phyloP scores from a whole-genome alignment of 2,329 filamentous ascomycete genomes.

The Claviceps digitariae region DNA sequence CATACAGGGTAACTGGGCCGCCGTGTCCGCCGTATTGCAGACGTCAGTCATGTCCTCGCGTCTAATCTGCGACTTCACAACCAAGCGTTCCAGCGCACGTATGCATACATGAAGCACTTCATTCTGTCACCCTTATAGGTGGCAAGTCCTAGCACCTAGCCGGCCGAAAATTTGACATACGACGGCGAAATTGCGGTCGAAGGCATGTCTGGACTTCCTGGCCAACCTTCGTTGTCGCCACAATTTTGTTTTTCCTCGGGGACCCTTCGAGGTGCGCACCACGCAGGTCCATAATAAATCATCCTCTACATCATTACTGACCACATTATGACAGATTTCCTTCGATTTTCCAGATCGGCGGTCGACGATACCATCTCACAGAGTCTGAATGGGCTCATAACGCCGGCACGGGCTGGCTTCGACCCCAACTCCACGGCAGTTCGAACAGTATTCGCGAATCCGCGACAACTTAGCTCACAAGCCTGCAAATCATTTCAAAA shows the following conservation, averaged over 20 bases:
- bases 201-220: conserved; percentile 31
- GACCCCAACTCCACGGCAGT: conserved; percentile 64
- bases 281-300: neutral
- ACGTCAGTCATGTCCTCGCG: neutral
- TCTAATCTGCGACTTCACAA: neutral
- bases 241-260: conserved; percentile 67
- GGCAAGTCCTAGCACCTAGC: no score
- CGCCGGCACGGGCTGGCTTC: conserved; percentile 59
- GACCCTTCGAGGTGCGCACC: conserved; percentile 48
- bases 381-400: conserved; percentile 79
- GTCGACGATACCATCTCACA: conserved; percentile 92
- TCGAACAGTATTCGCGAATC: conserved; percentile 37
- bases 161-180: neutral
- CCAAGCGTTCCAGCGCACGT: neutral
- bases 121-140: neutral
- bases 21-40: neutral
- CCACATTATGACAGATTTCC: conserved; percentile 52
- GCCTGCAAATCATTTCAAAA: conserved; percentile 64
- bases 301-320: conserved; percentile 1
- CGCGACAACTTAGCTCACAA: conserved; percentile 40
- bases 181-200: neutral
- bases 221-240: conserved; percentile 45
- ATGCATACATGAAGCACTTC: neutral
- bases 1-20: neutral
- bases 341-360: conserved; percentile 68